Base-by-base conservation (phyloP, 805 yeast species). In the Cyberlindnera lachancei region DNA sequence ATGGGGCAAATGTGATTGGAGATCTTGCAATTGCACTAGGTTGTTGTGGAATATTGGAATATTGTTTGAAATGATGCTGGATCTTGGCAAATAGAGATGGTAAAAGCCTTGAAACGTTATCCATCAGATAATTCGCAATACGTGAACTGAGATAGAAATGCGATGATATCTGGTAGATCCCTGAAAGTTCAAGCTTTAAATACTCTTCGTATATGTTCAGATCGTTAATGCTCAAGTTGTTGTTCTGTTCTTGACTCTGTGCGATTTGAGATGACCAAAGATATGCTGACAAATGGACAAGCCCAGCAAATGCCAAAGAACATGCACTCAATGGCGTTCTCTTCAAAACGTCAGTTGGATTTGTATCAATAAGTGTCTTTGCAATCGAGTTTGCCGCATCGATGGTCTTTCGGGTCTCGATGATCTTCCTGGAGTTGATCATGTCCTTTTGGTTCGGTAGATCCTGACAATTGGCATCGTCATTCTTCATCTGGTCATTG, bases 311-410 rank as follows among this genome's bases (percentile, higher is more conserved):
- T 5, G 77, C 77, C 29, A 70, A 50, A 0, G 74, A 66, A 41
- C 77, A 70, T 0, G 75, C 75, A 46, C 59, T 60, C 33, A 70
- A 53, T 4, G 76, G 76, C 0, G 75, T 69, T 44, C 77, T 53
- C 23, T 61, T 57, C 9, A 56, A 33, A 1, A 70, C 59, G 25
- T 59, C 52, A 2, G 66, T 50, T 0, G 75, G 64, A 37, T 63
- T 63, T 2, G 75, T 66, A 37, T 70, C 74, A 9, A 70, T 57
- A 7, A 70, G 50, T 1, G 66, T 49, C 34, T 59, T 63, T 2
- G 68, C 65, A 15, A 70, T 66, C 14, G 68, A 54, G 24, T 69
- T 67, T 3, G 77, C 76, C 15, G 74, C 70, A 31, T 67, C 74
- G 15, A 70, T 70, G 1, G 75, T 68, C 40, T 68, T 68, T 40